These are phyloP conservation scores for Gentiana macrophylla DNA, from an alignment of 257 asterid genomes.

Conservation along the genomic window DNA sequence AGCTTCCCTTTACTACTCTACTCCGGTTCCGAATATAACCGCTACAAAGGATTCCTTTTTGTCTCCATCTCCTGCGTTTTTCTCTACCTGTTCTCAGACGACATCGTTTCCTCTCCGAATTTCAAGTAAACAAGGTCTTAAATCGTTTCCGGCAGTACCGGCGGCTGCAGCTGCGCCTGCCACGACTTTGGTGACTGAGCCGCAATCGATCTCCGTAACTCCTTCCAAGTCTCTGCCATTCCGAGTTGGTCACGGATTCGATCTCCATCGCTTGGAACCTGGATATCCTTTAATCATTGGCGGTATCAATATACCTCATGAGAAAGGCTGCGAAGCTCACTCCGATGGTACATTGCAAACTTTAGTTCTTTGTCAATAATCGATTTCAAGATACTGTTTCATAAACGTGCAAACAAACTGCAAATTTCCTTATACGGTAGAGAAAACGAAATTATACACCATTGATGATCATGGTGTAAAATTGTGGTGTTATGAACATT, in stretches of 20 bases:
- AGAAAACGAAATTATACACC: too few relatives aligned
- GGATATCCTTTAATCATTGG: constrained; percentile 85
- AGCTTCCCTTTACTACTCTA: constrained; percentile 12
- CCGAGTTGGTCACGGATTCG: constrained; percentile 93
- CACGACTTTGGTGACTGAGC: constrained; percentile 39
- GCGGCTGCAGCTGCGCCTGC: constrained; percentile 29
- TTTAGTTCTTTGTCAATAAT: neutral
- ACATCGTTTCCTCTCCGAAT: neutral
- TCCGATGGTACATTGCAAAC: constrained; percentile 50
- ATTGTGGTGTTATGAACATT: too few relatives aligned
- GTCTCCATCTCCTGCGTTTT: neutral
- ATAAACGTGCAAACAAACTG: too few relatives aligned
- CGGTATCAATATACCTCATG: constrained; percentile 72
- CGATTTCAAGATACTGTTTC: too few relatives aligned
- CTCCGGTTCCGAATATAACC: constrained; percentile 7
- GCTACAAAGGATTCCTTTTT: neutral
- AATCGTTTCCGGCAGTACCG: constrained; percentile 9
- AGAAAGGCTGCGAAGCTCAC: constrained; percentile 90
- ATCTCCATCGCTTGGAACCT: constrained; percentile 83
- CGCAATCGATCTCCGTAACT: constrained; percentile 10
- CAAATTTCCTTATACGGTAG: too few relatives aligned
- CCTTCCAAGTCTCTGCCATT: constrained; percentile 55
- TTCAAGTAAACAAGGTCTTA: constrained; percentile 3
- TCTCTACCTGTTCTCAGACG: neutral
- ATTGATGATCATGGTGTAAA: too few relatives aligned